Conservation (phyloP, 352 stramenopile genomes). For the Phytopythium litorale region DNA sequence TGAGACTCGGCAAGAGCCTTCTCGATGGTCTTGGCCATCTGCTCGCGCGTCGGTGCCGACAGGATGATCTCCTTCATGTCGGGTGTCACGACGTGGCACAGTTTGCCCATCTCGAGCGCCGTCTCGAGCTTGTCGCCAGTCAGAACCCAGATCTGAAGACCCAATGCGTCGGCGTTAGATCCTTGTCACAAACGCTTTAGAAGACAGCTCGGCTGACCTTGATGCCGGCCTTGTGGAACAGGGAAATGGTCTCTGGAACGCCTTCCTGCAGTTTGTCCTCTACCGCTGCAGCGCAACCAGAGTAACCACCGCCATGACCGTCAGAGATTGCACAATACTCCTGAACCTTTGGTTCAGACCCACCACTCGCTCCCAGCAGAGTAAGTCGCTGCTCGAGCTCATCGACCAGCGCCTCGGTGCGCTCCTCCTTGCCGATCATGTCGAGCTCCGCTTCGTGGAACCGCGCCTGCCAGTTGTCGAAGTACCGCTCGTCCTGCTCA, state of each 20-base stretch:
- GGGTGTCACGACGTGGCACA: constrained; percentile 80
- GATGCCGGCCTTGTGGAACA: constrained; percentile 91
- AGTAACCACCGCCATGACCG: neutral
- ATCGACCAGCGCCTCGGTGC: constrained; percentile 51
- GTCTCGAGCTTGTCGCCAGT: constrained; percentile 99
- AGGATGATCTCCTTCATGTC: constrained; percentile 79
- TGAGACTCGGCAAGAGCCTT: constrained; percentile 38
- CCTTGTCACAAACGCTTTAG: neutral
- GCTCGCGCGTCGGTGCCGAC: constrained; percentile 31
- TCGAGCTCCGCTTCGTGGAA: constrained; percentile 73
- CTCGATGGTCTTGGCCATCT: constrained; percentile 54
- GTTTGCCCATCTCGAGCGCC: constrained; percentile 97
- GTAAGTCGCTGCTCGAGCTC: constrained; percentile 85
- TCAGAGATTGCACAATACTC: neutral
- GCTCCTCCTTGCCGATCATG: constrained; percentile 59
- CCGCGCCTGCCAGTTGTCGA: constrained; percentile 54
- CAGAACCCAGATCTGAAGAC: constrained; percentile 86
- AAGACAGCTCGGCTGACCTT: constrained; percentile 75
- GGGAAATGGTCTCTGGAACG: constrained; percentile 91
- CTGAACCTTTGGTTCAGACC: neutral
- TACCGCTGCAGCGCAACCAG: constrained; percentile 59
- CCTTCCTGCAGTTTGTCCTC: constrained; percentile 98
- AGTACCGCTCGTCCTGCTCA: constrained; percentile 59
- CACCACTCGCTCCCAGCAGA: constrained; percentile 83
- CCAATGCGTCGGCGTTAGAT: neutral